A percentile compares a stretch with the other conserved stretches of the same genome.
phyloP scores from a whole-genome alignment of 2,329 filamentous ascomycete genomes.

The Cladophialophora exuberans region DNA sequence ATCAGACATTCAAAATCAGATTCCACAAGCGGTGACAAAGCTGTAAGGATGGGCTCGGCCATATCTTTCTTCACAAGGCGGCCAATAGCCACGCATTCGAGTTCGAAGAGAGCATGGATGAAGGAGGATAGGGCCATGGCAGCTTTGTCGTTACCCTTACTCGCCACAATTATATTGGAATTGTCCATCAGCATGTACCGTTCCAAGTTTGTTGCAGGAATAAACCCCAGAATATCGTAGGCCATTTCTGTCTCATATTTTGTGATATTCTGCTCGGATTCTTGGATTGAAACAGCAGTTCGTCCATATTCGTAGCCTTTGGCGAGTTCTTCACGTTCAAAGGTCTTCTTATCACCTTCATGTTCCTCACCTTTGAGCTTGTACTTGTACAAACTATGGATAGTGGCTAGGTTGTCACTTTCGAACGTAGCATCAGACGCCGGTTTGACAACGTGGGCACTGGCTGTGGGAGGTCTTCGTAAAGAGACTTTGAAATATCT shows the following conservation, averaged over 20 bases:
- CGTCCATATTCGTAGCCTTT: constrained; percentile 93
- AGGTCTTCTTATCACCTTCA: constrained; percentile 77
- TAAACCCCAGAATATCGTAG: constrained; percentile 85
- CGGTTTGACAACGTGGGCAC: constrained; percentile 67
- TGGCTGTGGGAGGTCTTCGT: constrained; percentile 74
- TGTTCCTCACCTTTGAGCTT: constrained; percentile 74
- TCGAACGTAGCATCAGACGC: constrained; percentile 5
- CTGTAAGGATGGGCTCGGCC: constrained; percentile 73
- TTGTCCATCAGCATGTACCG: constrained; percentile 85
- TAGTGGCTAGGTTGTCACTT: constrained; percentile 41
- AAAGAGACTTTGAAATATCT: constrained; percentile 85
- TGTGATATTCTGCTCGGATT: constrained; percentile 86
- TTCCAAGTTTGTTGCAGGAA: constrained; percentile 73
- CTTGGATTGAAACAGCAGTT: constrained; percentile 85
- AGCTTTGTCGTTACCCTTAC: constrained; percentile 78
- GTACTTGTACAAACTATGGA: constrained; percentile 80
- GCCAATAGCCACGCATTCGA: constrained; percentile 83
- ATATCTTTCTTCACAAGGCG: constrained; percentile 82
- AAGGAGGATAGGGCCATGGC: constrained; percentile 85
- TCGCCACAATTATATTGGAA: constrained; percentile 74
- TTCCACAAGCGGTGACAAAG: constrained; percentile 81
- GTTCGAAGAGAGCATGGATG: constrained; percentile 81
- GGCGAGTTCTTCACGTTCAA: constrained; percentile 81
- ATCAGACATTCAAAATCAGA: constrained; percentile 81
- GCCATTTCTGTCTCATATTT: constrained; percentile 75